Percentiles rank a stretch among this genome's conserved stretches.
Conservation (phyloP, 129 eudicot species). For the Silybum marianum region DNA sequence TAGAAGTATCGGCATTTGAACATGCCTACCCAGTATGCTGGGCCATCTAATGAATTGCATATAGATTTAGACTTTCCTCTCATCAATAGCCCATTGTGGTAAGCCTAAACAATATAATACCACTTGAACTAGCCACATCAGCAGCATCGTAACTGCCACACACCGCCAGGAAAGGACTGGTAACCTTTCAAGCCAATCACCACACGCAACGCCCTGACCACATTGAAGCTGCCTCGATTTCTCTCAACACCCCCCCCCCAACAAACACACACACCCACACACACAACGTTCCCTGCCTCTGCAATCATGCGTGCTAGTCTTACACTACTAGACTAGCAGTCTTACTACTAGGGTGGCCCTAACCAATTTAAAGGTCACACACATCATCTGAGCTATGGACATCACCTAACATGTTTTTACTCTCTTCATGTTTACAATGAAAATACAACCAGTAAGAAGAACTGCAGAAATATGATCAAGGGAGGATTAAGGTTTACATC, state of each 20-base stretch:
- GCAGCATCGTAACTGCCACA: not conserved
- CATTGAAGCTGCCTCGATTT: not conserved
- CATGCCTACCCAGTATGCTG: not conserved
- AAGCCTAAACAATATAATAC: not conserved
- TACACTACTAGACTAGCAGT: too few species aligned
- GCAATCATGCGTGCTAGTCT: too few species aligned
- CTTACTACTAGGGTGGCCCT: too few species aligned
- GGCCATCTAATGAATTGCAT: not conserved
- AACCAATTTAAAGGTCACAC: too few species aligned
- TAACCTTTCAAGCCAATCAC: not conserved
- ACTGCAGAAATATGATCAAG: not conserved
- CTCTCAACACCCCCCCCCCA: not conserved
- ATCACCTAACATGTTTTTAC: too few species aligned
- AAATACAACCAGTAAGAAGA: too few species aligned
- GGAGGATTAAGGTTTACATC: not conserved
- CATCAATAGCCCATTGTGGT: not conserved
- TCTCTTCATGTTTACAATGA: too few species aligned
- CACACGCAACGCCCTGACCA: not conserved
- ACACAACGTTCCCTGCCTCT: too few species aligned
- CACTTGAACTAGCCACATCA: constrained; percentile 4
- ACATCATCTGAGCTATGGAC: too few species aligned
- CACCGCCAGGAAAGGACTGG: not conserved
- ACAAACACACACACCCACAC: too few species aligned
- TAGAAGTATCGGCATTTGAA: not conserved
- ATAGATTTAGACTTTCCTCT: not conserved